Percentiles rank a stretch among this genome's conserved stretches.
Evolutionary conservation across 495 filamentous ascomycete species (phyloP).

Genomic region (Podospora appendiculata): DNA sequence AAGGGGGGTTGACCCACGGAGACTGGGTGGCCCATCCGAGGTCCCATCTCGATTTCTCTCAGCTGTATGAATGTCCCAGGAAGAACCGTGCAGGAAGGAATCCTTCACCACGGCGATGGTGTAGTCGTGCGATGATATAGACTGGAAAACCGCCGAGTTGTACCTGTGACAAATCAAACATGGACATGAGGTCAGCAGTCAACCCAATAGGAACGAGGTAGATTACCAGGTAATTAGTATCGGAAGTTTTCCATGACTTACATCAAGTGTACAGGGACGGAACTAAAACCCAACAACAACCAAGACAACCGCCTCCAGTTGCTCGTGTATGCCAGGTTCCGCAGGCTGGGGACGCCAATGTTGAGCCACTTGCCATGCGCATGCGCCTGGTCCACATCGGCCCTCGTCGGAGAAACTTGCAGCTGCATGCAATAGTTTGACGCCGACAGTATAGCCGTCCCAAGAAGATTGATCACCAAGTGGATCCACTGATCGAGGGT

Average conservation of each 20-base stretch:
- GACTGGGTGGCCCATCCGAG: slow-evolving; percentile 6
- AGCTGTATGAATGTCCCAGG: slow-evolving; percentile 5
- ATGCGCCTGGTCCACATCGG: slow-evolving; percentile 32
- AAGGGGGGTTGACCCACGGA: slow-evolving; percentile 6
- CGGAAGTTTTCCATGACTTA: neutral
- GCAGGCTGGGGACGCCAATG: slow-evolving; percentile 31
- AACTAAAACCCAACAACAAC: neutral
- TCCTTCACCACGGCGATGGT: slow-evolving; percentile 11
- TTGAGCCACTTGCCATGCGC: slow-evolving; percentile 25
- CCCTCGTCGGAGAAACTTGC: slow-evolving; percentile 29
- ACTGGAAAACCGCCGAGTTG: slow-evolving; percentile 34
- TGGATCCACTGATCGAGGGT: slow-evolving; percentile 15
- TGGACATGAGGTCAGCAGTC: too few species aligned
- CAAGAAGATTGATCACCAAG: slow-evolving; percentile 20
- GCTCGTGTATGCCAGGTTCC: slow-evolving; percentile 13
- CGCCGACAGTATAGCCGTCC: slow-evolving; percentile 26
- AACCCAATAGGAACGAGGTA: too few species aligned
- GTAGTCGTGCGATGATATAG: slow-evolving; percentile 30
- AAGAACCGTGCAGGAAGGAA: slow-evolving; percentile 12
- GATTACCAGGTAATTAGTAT: too few species aligned
- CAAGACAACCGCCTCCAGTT: neutral
- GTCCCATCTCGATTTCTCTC: neutral
- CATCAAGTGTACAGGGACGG: neutral
- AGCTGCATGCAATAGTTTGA: slow-evolving; percentile 12
- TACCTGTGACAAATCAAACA: slow-evolving; percentile 21